Evolutionary conservation across 495 filamentous ascomycete species (phyloP), one percentile per base, ranked within the genome.

Genomic region (Penicillium malachiteum): DNA sequence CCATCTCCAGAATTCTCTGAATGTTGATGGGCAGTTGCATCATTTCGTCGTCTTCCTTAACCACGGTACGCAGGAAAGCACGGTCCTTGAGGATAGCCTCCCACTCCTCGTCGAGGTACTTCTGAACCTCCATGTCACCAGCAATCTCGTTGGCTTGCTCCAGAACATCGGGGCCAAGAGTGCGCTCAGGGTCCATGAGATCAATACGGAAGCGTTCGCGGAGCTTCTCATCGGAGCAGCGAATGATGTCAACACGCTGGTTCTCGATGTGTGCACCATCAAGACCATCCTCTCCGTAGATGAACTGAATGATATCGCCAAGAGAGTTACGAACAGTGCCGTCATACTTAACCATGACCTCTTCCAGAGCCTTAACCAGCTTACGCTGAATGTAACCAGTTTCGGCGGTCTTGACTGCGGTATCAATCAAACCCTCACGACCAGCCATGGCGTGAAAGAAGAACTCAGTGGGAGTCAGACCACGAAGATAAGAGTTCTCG

Each of bases 371-470:
- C 73, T 99, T 99, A 66, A 99, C 94, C 37, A 99, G 81, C 74
- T 95, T 89, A 72, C 94, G 90, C 73, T 99, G 94, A 59, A 99
- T 97, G 70, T 99, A 99, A 74, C 94, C 94, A 40, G 94, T 99
- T 67, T 99, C 94, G 34, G 94, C 94, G 56, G 94, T 99, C 81
- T 99, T 99, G 68, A 99, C 94, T 62, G 94, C 94, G 17, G 94
- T 99, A 83, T 99, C 94, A 62, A 99, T 99, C 43, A 99, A 80
- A 94, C 94, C 94, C 74, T 99, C 94, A 76, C 94, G 87, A 89
- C 94, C 94, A 76, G 94, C 94, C 94, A 99, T 99, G 60, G 94
- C 94, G 77, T 99, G 94, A 81, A 99, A 99, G 80, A 96, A 99
- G 72, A 97, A 99, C 63, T 99, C 94, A 1, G 88, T 87, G 2